Evolutionary conservation across 2,329 filamentous ascomycete genomes (phyloP).

Genomic region (Paecilomyces fulvus): DNA sequence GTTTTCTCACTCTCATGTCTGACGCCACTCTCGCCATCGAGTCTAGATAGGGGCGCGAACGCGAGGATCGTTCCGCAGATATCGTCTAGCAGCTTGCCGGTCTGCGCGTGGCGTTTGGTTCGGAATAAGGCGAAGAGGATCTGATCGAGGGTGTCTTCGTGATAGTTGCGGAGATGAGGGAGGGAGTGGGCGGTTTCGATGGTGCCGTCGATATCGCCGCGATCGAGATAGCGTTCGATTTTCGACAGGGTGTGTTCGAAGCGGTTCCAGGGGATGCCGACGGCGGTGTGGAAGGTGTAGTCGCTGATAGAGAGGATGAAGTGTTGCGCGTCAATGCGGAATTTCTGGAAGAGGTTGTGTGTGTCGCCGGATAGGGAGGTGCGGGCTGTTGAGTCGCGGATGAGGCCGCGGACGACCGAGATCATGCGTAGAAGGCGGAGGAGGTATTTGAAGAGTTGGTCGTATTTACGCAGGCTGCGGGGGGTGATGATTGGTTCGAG

Average conservation of each 20-base stretch:
- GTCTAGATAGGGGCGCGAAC: slow-evolving; percentile 47
- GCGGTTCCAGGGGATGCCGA: slow-evolving; percentile 61
- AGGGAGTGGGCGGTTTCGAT: slow-evolving; percentile 52
- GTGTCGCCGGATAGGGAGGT: slow-evolving; percentile 22
- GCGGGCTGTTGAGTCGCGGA: slow-evolving; percentile 45
- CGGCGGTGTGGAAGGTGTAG: slow-evolving; percentile 73
- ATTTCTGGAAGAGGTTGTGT: slow-evolving; percentile 45
- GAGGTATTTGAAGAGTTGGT: slow-evolving; percentile 72
- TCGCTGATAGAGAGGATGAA: slow-evolving; percentile 65
- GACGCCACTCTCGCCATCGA: slow-evolving; percentile 30
- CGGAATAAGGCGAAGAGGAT: slow-evolving; percentile 68
- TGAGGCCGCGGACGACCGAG: slow-evolving; percentile 61
- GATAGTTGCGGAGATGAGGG: slow-evolving; percentile 57
- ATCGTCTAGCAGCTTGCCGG: slow-evolving; percentile 64
- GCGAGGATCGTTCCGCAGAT: slow-evolving; percentile 65
- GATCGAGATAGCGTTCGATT: slow-evolving; percentile 51
- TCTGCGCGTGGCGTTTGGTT: slow-evolving; percentile 64
- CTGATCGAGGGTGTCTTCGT: slow-evolving; percentile 64
- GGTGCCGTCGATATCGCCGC: slow-evolving; percentile 36
- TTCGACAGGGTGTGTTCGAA: slow-evolving; percentile 60
- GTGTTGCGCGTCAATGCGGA: slow-evolving; percentile 69
- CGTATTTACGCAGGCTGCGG: slow-evolving; percentile 66
- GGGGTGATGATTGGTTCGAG: slow-evolving; percentile 67
- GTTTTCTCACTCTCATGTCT: slow-evolving; percentile 31
- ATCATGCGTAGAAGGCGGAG: slow-evolving; percentile 71